A percentile compares a stretch with the other conserved stretches of the same genome.
Evolutionary conservation across 2,329 filamentous ascomycete species (phyloP).

Genomic region (Clonostachys rhizophaga): DNA sequence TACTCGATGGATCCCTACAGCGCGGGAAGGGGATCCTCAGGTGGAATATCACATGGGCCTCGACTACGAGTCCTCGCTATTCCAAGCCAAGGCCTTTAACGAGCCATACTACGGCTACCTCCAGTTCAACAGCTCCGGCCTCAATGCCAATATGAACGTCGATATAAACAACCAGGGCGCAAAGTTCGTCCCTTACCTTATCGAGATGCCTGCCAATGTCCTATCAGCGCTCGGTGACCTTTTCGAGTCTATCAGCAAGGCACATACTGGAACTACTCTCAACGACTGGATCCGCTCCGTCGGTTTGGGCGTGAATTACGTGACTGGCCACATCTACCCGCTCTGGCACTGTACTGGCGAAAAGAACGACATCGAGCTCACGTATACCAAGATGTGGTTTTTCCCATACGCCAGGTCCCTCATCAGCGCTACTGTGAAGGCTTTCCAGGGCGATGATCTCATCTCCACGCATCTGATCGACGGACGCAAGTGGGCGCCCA

Average conservation of each 20-base stretch:
- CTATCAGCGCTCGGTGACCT: conserved; percentile 18
- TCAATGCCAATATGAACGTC: conserved; percentile 11
- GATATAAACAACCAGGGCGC: conserved; percentile 15
- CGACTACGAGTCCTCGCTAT: conserved; percentile 32
- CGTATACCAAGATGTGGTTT: conserved; percentile 31
- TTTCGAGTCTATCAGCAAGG: conserved; percentile 18
- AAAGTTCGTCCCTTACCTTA: conserved; percentile 17
- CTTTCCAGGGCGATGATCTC: conserved; percentile 11
- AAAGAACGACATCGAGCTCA: conserved; percentile 21
- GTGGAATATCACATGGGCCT: conserved; percentile 28
- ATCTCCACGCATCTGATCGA: conserved; percentile 20
- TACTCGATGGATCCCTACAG: conserved; percentile 12
- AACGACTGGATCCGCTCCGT: conserved; percentile 21
- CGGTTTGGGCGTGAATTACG: conserved; percentile 26
- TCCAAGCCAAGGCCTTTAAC: conserved; percentile 30
- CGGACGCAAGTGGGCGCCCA: conserved; percentile 18
- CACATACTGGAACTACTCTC: conserved; percentile 15
- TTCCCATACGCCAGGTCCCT: conserved; percentile 23
- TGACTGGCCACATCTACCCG: conserved; percentile 26
- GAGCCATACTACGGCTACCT: conserved; percentile 24
- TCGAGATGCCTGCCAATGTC: conserved; percentile 24
- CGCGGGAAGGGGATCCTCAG: conserved; percentile 8
- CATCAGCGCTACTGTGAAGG: conserved; percentile 16
- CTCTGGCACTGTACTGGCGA: conserved; percentile 31
- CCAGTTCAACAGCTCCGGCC: conserved; percentile 17